phyloP scores from a whole-genome alignment of 1,284 basidiomycete species.

The Irpex rosettiformis region DNA sequence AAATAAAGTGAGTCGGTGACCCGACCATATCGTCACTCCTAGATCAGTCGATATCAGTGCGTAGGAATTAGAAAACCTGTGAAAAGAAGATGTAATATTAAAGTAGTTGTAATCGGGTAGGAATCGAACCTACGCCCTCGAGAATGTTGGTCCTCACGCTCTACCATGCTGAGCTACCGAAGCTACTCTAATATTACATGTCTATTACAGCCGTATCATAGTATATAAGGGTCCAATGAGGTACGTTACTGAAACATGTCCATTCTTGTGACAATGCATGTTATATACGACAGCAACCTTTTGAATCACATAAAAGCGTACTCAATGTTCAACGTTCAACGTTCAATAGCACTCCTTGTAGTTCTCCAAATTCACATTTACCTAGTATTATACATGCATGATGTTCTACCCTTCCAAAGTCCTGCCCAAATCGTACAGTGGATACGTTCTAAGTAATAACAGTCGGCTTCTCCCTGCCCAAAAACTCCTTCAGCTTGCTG shows the following conservation, averaged over 20 bases:
- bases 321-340: too few species aligned
- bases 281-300: too few species aligned
- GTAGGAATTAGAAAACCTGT: not conserved
- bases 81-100: not conserved
- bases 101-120: not conserved
- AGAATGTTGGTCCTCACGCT: not conserved
- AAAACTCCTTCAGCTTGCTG: conserved; percentile 83
- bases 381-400: not conserved
- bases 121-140: not conserved
- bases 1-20: too few species aligned
- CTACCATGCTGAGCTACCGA: not conserved
- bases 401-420: not conserved
- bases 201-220: too few species aligned
- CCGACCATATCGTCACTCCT: too few species aligned
- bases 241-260: too few species aligned
- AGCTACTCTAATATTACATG: not conserved
- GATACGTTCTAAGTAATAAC: conserved; percentile 92
- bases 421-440: not conserved
- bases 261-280: too few species aligned
- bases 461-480: conserved; percentile 87
- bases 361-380: not conserved
- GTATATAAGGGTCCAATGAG: too few species aligned
- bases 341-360: too few species aligned
- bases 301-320: too few species aligned
- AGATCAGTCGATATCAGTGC: not conserved